Conservation (phyloP, 2,329 filamentous ascomycete genomes). For the Botryotinia calthae region DNA sequence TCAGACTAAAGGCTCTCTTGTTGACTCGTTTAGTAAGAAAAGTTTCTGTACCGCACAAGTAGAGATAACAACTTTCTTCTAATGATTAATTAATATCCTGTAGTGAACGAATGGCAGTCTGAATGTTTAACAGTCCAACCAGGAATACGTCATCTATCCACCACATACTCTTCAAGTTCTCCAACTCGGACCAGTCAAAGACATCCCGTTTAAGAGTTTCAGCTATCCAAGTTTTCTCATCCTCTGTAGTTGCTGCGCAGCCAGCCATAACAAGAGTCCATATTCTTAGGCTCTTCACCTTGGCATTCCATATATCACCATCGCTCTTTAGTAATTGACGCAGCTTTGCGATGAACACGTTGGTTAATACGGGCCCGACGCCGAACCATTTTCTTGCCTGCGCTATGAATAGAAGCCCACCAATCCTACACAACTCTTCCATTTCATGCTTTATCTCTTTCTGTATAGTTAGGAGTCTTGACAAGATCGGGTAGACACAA, state of each 20-base stretch:
- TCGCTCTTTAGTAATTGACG: background rate
- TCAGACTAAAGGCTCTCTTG: accelerated
- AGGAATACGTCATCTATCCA: conserved; percentile 2
- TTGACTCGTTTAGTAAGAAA: too few species aligned
- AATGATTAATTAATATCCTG: background rate
- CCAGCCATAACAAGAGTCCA: conserved; percentile 2
- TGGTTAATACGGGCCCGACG: background rate
- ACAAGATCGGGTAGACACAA: conserved; percentile 9
- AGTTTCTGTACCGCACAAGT: background rate
- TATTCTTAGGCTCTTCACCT: background rate
- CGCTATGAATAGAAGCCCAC: background rate
- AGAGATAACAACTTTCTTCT: background rate
- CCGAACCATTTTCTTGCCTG: background rate
- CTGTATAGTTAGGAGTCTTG: background rate
- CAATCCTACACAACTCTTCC: conserved; percentile 11
- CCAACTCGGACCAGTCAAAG: background rate
- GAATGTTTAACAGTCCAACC: background rate
- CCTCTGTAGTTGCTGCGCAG: background rate
- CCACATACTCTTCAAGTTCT: background rate
- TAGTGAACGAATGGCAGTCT: background rate
- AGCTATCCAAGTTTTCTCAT: background rate
- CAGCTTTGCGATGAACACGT: background rate
- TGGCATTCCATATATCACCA: background rate
- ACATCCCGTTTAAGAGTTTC: background rate
- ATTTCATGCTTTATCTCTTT: background rate